A percentile compares a stretch with the other conserved stretches of the same genome.
These are phyloP conservation scores for Aspergillus sp. DNA, from an alignment of 2,329 filamentous ascomycete species.

Conservation along the genomic window DNA sequence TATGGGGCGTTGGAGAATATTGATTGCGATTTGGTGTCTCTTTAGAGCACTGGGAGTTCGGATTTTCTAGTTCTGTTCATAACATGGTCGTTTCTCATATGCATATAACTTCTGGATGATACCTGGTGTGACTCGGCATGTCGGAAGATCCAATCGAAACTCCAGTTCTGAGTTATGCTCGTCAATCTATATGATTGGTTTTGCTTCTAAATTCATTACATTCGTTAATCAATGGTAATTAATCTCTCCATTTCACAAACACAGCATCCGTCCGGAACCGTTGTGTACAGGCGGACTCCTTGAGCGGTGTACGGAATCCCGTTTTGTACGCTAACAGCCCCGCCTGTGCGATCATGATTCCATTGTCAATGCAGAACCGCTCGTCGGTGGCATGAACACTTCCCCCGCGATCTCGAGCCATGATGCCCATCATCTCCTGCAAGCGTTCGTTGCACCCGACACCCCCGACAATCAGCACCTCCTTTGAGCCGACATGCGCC, in stretches of 20 bases:
- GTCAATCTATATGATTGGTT: too few relatives aligned
- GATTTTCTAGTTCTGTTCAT: too few relatives aligned
- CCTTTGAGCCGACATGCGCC: slow-evolving; percentile 88
- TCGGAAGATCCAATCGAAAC: too few relatives aligned
- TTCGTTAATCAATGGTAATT: slow-evolving; percentile 10
- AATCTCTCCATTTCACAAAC: slow-evolving; percentile 73
- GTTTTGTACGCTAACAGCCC: slow-evolving; percentile 81
- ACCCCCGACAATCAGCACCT: slow-evolving; percentile 93
- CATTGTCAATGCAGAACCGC: slow-evolving; percentile 97
- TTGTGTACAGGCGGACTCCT: slow-evolving; percentile 82
- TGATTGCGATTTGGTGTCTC: too few relatives aligned
- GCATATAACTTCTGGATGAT: too few relatives aligned
- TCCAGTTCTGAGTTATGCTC: too few relatives aligned
- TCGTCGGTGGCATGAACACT: slow-evolving; percentile 95
- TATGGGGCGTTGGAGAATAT: too few relatives aligned
- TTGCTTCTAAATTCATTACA: not conserved
- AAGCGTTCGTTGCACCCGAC: slow-evolving; percentile 93
- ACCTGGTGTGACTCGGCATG: too few relatives aligned
- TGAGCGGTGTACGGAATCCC: slow-evolving; percentile 72
- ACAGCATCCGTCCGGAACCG: slow-evolving; percentile 82
- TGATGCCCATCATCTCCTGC: slow-evolving; percentile 97
- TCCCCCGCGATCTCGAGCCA: slow-evolving; percentile 85
- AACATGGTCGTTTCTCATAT: too few relatives aligned
- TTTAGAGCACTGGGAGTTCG: too few relatives aligned
- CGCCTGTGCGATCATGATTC: slow-evolving; percentile 99